Percentiles rank a stretch among this genome's conserved stretches.
phyloP scores from a whole-genome alignment of 495 filamentous ascomycete species.

The Tuber umbilicatum region DNA sequence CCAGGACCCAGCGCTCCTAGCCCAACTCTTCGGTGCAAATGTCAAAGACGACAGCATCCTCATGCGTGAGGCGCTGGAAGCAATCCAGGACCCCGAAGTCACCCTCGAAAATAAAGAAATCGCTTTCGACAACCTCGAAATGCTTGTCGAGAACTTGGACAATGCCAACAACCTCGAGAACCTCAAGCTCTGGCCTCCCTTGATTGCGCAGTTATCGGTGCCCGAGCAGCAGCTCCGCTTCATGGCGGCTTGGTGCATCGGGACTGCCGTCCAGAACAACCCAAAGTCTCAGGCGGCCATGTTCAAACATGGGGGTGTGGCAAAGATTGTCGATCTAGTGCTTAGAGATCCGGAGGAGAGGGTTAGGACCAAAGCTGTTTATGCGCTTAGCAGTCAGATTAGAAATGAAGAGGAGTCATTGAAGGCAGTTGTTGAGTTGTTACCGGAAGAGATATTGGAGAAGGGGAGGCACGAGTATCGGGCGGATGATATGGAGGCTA shows the following conservation, averaged over 20 bases:
- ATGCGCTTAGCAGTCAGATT: constrained; percentile 72
- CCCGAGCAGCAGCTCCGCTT: constrained; percentile 64
- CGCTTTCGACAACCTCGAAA: constrained; percentile 95
- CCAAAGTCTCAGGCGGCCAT: constrained; percentile 70
- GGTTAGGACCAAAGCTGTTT: constrained; percentile 79
- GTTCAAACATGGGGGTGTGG: constrained; percentile 62
- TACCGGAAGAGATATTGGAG: constrained; percentile 57
- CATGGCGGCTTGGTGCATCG: constrained; percentile 86
- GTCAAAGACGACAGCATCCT: constrained; percentile 80
- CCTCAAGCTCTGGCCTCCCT: constrained; percentile 70
- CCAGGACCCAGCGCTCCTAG: constrained; percentile 47
- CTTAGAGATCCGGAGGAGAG: constrained; percentile 53
- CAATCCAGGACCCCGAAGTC: constrained; percentile 57
- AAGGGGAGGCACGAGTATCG: constrained; percentile 46
- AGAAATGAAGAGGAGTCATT: constrained; percentile 80
- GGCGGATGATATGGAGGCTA: constrained; percentile 68
- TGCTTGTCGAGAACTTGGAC: constrained; percentile 82
- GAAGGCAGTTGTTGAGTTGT: constrained; percentile 54
- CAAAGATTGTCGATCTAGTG: constrained; percentile 60
- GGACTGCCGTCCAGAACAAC: constrained; percentile 96
- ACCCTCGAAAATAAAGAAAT: constrained; percentile 69
- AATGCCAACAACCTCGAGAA: constrained; percentile 87
- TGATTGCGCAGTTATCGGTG: constrained; percentile 61
- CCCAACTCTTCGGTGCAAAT: constrained; percentile 60
- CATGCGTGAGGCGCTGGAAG: constrained; percentile 75